A percentile compares a stretch with the other conserved stretches of the same genome.
Conservation (phyloP, 352 stramenopile species). For the Phytophthora podocarpi region DNA sequence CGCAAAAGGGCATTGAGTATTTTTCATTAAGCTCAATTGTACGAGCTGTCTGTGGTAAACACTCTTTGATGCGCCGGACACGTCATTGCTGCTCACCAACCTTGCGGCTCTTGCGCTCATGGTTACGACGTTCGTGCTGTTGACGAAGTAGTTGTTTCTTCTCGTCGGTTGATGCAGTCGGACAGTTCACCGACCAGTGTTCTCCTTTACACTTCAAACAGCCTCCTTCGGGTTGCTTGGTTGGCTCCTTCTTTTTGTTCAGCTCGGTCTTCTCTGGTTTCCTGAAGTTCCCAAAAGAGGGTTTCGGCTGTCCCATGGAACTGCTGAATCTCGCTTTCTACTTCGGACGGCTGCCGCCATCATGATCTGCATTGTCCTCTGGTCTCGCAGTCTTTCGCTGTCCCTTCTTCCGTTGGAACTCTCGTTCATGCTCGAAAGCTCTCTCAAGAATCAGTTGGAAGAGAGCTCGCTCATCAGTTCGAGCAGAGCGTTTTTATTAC, state of each 20-base stretch:
- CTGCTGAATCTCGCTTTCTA: no score
- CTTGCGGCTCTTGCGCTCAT: neutral
- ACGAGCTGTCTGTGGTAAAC: neutral
- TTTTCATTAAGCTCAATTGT: neutral
- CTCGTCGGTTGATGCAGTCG: neutral
- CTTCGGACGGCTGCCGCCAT: no score
- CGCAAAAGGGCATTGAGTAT: slow-evolving; percentile 10
- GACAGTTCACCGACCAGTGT: neutral
- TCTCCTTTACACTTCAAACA: neutral
- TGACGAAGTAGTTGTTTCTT: neutral
- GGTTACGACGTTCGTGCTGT: neutral
- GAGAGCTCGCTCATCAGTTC: no score
- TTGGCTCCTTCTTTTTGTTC: neutral
- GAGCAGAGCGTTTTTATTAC: no score
- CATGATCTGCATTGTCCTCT: no score
- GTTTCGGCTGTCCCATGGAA: no score
- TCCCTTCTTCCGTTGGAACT: no score
- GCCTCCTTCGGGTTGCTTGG: neutral
- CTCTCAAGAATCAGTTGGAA: no score
- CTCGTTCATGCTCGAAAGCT: no score
- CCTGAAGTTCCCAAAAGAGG: no score
- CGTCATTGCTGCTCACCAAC: neutral
- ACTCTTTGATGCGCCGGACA: slow-evolving; percentile 4
- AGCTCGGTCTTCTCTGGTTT: neutral
- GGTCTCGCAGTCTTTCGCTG: no score